These are phyloP conservation scores for Exophiala dermatitidis DNA, from an alignment of 2,329 filamentous ascomycete genomes.

Conservation along the genomic window DNA sequence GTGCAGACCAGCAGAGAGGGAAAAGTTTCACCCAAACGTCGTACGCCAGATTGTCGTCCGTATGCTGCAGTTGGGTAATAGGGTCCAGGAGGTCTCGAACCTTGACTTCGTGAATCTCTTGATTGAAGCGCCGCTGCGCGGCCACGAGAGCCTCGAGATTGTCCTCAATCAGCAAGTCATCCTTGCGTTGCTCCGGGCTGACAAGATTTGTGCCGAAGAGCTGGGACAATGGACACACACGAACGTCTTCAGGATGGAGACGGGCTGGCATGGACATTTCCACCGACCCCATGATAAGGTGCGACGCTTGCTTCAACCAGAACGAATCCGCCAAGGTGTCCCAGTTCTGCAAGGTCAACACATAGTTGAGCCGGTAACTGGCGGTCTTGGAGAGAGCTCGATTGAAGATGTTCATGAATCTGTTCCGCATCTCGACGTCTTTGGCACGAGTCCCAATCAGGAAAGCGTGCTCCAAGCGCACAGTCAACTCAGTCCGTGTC, in stretches of 20 bases:
- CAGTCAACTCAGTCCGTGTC: constrained; percentile 86
- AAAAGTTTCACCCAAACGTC: constrained; percentile 88
- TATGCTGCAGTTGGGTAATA: constrained; percentile 83
- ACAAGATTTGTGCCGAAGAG: constrained; percentile 60
- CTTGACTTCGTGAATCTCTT: constrained; percentile 76
- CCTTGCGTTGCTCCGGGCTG: constrained; percentile 58
- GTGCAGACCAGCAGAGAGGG: constrained; percentile 86
- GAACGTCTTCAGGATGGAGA: constrained; percentile 78
- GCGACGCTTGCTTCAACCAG: constrained; percentile 92
- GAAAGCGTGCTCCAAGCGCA: constrained; percentile 96
- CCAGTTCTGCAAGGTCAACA: constrained; percentile 91
- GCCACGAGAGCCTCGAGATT: constrained; percentile 72
- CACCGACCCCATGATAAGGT: constrained; percentile 82
- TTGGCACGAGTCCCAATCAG: constrained; percentile 87
- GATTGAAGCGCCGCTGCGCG: constrained; percentile 73
- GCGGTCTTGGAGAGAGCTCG: constrained; percentile 88
- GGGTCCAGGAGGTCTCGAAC: constrained; percentile 85
- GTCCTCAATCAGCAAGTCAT: constrained; percentile 68
- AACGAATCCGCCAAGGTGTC: constrained; percentile 90
- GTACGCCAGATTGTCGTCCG: constrained; percentile 72
- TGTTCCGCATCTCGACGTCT: constrained; percentile 92
- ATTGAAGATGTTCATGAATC: constrained; percentile 95
- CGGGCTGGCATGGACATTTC: constrained; percentile 75
- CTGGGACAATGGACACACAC: constrained; percentile 63
- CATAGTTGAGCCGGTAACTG: constrained; percentile 79